Base-by-base conservation (phyloP, 1,284 basidiomycete genomes). In the Puccinia horiana region DNA sequence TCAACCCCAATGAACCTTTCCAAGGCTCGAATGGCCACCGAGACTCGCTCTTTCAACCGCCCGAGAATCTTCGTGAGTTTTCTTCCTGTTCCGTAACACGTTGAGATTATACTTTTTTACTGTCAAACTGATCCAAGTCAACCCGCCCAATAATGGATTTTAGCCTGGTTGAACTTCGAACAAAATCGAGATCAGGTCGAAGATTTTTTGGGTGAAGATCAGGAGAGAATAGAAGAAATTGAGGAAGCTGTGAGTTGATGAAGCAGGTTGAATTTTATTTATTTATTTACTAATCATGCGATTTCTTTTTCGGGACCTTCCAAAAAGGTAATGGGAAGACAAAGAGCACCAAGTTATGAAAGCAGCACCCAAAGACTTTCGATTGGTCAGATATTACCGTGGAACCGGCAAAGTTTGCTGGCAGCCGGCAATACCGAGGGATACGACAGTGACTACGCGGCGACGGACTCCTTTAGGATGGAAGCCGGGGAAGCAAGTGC, bases 301-400 rank as follows among this genome's bases (percentile, higher is more conserved):
- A 76, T 40, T 56, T 37, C 1, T 56, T 76, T 44, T 32, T 63
- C 37, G 11, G 12, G 0, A 14, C 42, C 26, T 61, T 32, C n/a
- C 16, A 26, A 49, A n/a, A 35, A 82, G 81, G 81, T 76, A 32
- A 70, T 82, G 26, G 81, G 81, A 35, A 67, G 81, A 44, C 58
- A 82, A 44, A 37, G 81, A 54, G 81, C 81, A 44, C 63, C 35
- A 26, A 82, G 81, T 63, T 69, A 56, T 61, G 74, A 82, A 70
- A 75, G 73, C 32, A 61, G 52, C n/a, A 58, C 61, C 35, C 52
- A 65, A 23, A 61, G 72, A 76, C 54, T 65, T 56, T 63, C 56
- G 9, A 44, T 23, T 3, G 42, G 58, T 65, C 58, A 54, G n/a
- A n/a, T 63, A 9, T 29, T 82, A n/a, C 81, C 81, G 11, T 82